Base-by-base conservation (phyloP, 352 stramenopile species). In the Saprolegnia diclina region DNA sequence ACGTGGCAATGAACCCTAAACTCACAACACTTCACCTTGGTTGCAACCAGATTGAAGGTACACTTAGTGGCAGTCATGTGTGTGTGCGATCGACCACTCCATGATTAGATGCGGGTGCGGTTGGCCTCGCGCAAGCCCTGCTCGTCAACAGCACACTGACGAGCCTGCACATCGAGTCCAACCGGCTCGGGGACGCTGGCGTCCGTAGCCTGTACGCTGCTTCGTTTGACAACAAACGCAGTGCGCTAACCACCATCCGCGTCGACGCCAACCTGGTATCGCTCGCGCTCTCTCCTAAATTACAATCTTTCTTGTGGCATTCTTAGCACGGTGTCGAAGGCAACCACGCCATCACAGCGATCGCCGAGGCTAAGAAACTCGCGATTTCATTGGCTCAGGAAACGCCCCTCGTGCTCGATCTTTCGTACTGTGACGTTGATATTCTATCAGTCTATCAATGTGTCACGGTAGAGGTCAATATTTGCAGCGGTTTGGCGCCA, bases 61-160 rank as follows among this genome's bases (percentile, higher is more conserved):
- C n/a, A n/a, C n/a, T n/a, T n/a, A n/a, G 70, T 74, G 26, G 65
- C 85, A 1, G 86, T 83, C 42, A 65, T 86, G 19, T 83, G 81
- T 63, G 79, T 75, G 4, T 85, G 83, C 66, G 73, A 69, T 9
- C 64, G 86, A 5, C 79, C 67, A 21, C 38, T 73, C 0, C 81
- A 38, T 87, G 77, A 61, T 81, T 69, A 81, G 35, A 86, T 80
- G 74, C 62, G 83, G 14, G 67, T 72, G 78, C 82, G 0, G 80
- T 90, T 67, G 79, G 76, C 0, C 80, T 87, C 35, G 79, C 82
- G 0, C 76, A 87, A 38, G 82, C 85, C 45, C 64, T 90, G 5
- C 76, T 69, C 16, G 44, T 56, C 48, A 69, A 69, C 63, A 61
- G 63, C 38, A 50, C 63, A 19, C 63, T 69, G 11, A 42, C 24